A percentile compares a stretch with the other conserved stretches of the same genome.
phyloP scores from a whole-genome alignment of 805 yeast genomes.

The Wickerhamiella kurtzmanii region DNA sequence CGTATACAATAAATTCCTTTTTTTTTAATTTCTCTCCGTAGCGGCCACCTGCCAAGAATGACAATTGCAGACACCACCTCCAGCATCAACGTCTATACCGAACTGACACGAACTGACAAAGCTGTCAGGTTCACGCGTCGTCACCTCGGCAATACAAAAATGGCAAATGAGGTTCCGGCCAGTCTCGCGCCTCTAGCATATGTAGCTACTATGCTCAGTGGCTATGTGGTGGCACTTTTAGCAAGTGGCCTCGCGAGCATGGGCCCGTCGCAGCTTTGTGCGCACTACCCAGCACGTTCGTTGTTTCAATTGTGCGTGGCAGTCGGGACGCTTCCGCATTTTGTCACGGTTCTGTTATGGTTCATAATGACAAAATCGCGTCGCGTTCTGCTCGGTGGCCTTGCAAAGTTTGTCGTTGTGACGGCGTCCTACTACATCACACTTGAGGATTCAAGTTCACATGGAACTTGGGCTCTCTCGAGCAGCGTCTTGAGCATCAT shows the following conservation, averaged over 20 bases:
- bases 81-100: too few relatives aligned
- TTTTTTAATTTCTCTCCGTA: too few relatives aligned
- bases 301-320: constrained; percentile 70
- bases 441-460: constrained; percentile 26
- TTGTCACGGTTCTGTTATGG: constrained; percentile 36
- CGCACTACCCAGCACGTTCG: constrained; percentile 74
- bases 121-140: background rate
- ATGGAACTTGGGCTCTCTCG: constrained; percentile 14
- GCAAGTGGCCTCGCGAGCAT: constrained; percentile 22
- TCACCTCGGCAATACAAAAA: background rate
- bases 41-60: too few relatives aligned
- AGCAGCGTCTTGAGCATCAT: constrained; percentile 5
- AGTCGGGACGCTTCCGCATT: constrained; percentile 69
- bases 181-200: constrained; percentile 1
- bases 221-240: constrained; percentile 8
- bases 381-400: constrained; percentile 33
- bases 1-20: too few relatives aligned
- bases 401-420: constrained; percentile 58
- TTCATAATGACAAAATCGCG: constrained; percentile 4
- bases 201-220: background rate
- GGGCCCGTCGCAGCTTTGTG: constrained; percentile 66
- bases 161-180: constrained; percentile 1
- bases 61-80: too few relatives aligned
- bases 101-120: constrained; percentile 2
- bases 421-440: constrained; percentile 85